Evolutionary conservation across 2,329 filamentous ascomycete species (phyloP), one percentile per base, ranked within the genome.

Genomic region (Apiospora kogelbergensis): DNA sequence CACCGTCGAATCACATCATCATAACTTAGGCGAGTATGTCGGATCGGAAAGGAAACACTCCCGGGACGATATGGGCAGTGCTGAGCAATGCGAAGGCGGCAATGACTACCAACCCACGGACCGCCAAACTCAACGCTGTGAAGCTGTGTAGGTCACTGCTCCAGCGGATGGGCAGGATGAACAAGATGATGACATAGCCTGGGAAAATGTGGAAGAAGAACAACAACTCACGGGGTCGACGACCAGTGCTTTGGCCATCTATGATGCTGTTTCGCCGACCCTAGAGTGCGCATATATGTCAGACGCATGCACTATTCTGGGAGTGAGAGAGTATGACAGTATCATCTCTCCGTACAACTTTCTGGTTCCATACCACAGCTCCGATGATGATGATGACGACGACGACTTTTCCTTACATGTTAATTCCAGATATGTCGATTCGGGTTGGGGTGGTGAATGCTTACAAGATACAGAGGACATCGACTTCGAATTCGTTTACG

Each of bases 401-500:
- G 84, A 88, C 79, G 85, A 88, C 77, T 80, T 85, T 85, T 84
- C 80, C 67, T 75, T 74, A 71, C 75, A 77, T 81, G 79, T 85
- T 79, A 85, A 92, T 77, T 78, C 86, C 70, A 85, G 85, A 81
- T 92, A 89, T 80, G 81, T 92, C 85, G 89, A 93, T 79, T 90
- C 88, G 74, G 91, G 90, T 70, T 95, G 90, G 91, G 90, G 86
- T 80, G 87, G 87, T 83, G 88, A 93, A 84, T 91, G 91, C 94
- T 97, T 94, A 97, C 92, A 89, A 87, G 87, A 91, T 81, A 81
- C 85, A 98, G 96, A 99, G 88, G 96, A 99, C 78, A 99, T 99
- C 82, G 96, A 99, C 86, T 98, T 99, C 84, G 95, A 98, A 80
- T 98, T 98, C 82, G 96, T 99, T 71, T 99, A 99, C 83, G 96